Evolutionary conservation across 2,329 filamentous ascomycete genomes (phyloP).

Genomic region (Diaporthe eres): DNA sequence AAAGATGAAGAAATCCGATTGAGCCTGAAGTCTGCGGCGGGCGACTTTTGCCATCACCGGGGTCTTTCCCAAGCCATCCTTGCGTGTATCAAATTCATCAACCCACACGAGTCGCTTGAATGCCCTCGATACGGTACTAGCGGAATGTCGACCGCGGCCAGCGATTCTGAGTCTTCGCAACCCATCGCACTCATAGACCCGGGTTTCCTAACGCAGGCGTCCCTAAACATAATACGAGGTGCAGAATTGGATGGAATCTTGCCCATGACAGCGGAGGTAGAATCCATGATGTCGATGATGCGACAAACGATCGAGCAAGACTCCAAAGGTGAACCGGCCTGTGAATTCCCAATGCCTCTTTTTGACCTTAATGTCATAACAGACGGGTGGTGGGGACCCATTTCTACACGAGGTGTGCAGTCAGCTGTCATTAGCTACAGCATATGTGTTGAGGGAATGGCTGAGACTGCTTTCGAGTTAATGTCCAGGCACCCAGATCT

Average conservation of each 20-base stretch:
- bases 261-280: neutral
- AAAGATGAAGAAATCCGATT: neutral
- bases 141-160: neutral
- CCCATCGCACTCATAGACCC: neutral
- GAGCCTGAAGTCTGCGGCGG: neutral
- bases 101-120: neutral
- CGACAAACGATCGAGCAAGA: neutral
- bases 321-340: neutral
- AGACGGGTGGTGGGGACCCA: neutral
- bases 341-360: neutral
- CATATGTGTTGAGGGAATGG: neutral
- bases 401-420: neutral
- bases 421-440: neutral
- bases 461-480: neutral
- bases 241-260: neutral
- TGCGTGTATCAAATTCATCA: neutral
- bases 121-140: neutral
- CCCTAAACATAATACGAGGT: neutral
- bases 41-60: constrained; percentile 1
- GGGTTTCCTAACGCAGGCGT: neutral
- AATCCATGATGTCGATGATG: neutral
- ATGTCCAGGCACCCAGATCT: neutral
- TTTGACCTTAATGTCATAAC: neutral
- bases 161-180: too few relatives aligned
- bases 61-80: neutral